phyloP scores from a whole-genome alignment of 345 rosid genomes.

The Gossypium sturtianum region DNA sequence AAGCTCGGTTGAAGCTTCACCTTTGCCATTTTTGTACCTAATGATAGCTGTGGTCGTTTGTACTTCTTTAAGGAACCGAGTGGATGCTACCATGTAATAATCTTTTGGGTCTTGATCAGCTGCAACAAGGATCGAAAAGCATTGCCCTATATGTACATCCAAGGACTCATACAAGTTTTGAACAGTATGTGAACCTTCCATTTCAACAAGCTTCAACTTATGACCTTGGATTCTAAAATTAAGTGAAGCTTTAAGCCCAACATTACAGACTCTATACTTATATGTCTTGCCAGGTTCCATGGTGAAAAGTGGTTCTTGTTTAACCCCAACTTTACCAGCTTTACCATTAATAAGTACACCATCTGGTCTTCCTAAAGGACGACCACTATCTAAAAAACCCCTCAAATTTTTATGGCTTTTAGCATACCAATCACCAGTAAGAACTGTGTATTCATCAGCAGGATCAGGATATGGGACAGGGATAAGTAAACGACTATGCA shows the following conservation, averaged over 20 bases:
- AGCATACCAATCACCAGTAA: slow-evolving; percentile 59
- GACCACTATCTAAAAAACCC: slow-evolving; percentile 44
- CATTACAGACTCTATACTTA: slow-evolving; percentile 64
- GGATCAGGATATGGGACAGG: slow-evolving; percentile 65
- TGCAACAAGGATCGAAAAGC: slow-evolving; percentile 44
- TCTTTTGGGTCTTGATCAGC: slow-evolving; percentile 50
- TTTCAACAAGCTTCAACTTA: slow-evolving; percentile 56
- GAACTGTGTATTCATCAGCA: slow-evolving; percentile 59
- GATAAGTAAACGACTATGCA: slow-evolving; percentile 63
- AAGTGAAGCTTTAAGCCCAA: slow-evolving; percentile 49
- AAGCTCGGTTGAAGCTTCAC: slow-evolving; percentile 35
- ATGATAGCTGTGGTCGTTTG: slow-evolving; percentile 35
- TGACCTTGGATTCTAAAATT: slow-evolving; percentile 67
- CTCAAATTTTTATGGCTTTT: slow-evolving; percentile 42
- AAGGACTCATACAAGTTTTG: slow-evolving; percentile 61
- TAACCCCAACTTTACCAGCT: slow-evolving; percentile 29
- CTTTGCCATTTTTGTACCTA: slow-evolving; percentile 40
- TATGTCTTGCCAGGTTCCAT: slow-evolving; percentile 56
- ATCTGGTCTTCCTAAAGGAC: slow-evolving; percentile 44
- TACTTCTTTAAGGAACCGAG: slow-evolving; percentile 44
- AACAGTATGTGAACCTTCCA: slow-evolving; percentile 65
- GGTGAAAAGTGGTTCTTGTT: slow-evolving; percentile 42
- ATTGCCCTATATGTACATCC: slow-evolving; percentile 65
- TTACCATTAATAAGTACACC: slow-evolving; percentile 69
- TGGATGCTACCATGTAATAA: slow-evolving; percentile 60